Conservation (phyloP, 2,329 filamentous ascomycete genomes). For the Thelonectria olida region DNA sequence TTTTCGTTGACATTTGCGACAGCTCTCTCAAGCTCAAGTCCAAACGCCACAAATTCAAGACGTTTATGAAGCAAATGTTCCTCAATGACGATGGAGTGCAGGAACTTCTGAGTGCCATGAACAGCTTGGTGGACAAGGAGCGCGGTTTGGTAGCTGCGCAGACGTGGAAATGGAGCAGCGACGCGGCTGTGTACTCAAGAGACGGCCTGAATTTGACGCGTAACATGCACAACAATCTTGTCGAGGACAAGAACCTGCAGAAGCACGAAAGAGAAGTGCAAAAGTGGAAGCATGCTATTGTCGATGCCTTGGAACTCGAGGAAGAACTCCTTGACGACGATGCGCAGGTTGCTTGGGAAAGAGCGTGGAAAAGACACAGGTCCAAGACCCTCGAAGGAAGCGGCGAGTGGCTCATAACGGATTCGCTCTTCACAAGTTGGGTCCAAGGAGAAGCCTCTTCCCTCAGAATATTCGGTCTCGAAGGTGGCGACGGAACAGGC, state of each 20-base stretch:
- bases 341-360: conserved; percentile 41
- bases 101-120: conserved; percentile 44
- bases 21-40: conserved; percentile 41
- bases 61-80: conserved; percentile 46
- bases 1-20: conserved; percentile 49
- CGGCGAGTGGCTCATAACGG: conserved; percentile 28
- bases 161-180: conserved; percentile 45
- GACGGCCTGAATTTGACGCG: conserved; percentile 26
- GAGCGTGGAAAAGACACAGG: conserved; percentile 41
- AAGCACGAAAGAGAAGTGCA: conserved; percentile 42
- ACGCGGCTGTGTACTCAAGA: conserved; percentile 42
- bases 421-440: conserved; percentile 12
- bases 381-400: conserved; percentile 42
- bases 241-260: conserved; percentile 42
- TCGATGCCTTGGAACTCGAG: conserved; percentile 41
- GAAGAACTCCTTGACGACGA: conserved; percentile 40
- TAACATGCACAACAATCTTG: conserved; percentile 30
- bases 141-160: conserved; percentile 44
- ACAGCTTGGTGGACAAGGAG: conserved; percentile 45
- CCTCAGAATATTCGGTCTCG: conserved; percentile 35
- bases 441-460: neutral
- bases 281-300: conserved; percentile 42
- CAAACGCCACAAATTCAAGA: conserved; percentile 41
- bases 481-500: conserved; percentile 41
- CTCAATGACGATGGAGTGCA: conserved; percentile 47